Evolutionary conservation across 1,139 yeast species (phyloP).

Genomic region (Blastobotrys buckinghamii): DNA sequence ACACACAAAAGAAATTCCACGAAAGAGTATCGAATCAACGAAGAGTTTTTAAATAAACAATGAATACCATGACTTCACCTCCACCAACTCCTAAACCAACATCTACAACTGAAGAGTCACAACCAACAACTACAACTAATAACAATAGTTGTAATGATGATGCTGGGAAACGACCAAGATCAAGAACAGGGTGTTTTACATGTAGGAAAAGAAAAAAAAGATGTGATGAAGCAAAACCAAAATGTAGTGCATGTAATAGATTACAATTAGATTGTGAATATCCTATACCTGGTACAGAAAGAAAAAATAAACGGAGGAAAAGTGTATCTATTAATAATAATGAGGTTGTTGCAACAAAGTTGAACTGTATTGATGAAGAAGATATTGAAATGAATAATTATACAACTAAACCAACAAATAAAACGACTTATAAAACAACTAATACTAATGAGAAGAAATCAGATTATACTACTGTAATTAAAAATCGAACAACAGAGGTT

Average conservation of each 20-base stretch:
- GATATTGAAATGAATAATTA: background rate
- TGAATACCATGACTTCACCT: constrained; percentile 4
- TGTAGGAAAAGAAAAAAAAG: constrained; percentile 68
- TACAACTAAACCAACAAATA: background rate
- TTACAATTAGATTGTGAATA: constrained; percentile 49
- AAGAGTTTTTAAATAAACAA: background rate
- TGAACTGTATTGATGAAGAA: background rate
- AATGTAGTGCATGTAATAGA: constrained; percentile 54
- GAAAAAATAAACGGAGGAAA: constrained; percentile 33
- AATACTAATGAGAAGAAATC: background rate
- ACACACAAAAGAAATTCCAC: too few relatives aligned
- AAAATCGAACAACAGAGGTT: too few relatives aligned
- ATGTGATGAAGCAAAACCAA: constrained; percentile 60
- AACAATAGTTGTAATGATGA: background rate
- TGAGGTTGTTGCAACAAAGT: background rate
- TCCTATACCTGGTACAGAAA: constrained; percentile 47
- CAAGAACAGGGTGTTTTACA: constrained; percentile 59
- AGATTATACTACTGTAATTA: too few relatives aligned
- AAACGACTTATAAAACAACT: background rate
- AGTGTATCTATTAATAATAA: constrained; percentile 5
- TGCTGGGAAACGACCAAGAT: constrained; percentile 17
- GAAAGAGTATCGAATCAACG: too few relatives aligned
- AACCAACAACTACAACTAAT: background rate
- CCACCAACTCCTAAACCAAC: constrained; percentile 1
- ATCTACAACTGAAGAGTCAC: background rate